Percentiles rank a stretch among this genome's conserved stretches.
Conservation (phyloP, 2,329 filamentous ascomycete species). For the Verticillium klebahnii region DNA sequence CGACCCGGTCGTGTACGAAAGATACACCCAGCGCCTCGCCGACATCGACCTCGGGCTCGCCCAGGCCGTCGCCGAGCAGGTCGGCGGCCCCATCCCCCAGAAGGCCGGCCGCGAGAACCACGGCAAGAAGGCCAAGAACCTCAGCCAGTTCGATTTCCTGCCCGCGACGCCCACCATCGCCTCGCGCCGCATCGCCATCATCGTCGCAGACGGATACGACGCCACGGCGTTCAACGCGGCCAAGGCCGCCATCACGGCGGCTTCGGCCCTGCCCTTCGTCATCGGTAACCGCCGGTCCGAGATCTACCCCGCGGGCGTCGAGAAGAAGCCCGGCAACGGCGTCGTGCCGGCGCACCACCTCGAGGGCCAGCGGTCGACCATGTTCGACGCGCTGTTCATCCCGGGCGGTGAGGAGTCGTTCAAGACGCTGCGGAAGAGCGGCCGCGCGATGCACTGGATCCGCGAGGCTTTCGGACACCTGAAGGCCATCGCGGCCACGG, state of each 20-base stretch:
- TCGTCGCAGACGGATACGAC: constrained; percentile 77
- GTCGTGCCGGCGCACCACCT: constrained; percentile 72
- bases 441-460: constrained; percentile 71
- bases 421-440: constrained; percentile 60
- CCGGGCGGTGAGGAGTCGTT: constrained; percentile 65
- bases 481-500: constrained; percentile 73
- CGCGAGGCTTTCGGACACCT: constrained; percentile 78
- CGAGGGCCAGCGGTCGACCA: constrained; percentile 72
- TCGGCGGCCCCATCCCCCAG: constrained; percentile 58
- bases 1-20: constrained; percentile 69
- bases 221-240: constrained; percentile 59
- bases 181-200: constrained; percentile 67
- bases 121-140: constrained; percentile 60
- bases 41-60: constrained; percentile 71
- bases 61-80: constrained; percentile 62
- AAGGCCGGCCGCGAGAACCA: constrained; percentile 53
- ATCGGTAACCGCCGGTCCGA: constrained; percentile 64
- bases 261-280: constrained; percentile 65
- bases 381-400: constrained; percentile 77
- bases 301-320: constrained; percentile 57
- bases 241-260: constrained; percentile 56
- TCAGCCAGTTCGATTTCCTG: constrained; percentile 66
- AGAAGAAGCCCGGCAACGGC: constrained; percentile 45
- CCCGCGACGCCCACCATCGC: constrained; percentile 62
- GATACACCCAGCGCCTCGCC: constrained; percentile 61